Base-by-base conservation (phyloP, 73 alveolate genomes). In the Breviolum minutum region DNA sequence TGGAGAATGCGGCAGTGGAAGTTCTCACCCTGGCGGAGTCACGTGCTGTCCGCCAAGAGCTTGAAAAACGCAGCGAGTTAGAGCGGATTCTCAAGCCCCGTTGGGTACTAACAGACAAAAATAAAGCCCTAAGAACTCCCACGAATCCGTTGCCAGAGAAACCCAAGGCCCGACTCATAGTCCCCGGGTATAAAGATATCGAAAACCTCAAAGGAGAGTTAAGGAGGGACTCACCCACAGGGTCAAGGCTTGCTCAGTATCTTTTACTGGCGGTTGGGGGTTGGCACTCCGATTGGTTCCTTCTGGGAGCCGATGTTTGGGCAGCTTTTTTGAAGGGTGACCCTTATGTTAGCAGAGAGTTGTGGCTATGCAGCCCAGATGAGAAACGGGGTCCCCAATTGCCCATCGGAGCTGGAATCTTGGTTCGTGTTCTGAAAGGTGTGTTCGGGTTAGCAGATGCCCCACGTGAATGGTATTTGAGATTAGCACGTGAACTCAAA, bases 21-120 rank as follows among this genome's bases (percentile, higher is more conserved):
- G 92, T 60, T 60, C 73, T 82, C 24, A 19, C 54, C 4, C 8
- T 60, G 62, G 71, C 62, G 4, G 74, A 82, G 24, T 19, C 27
- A 30, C 62, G 73, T 20, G 74, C 74, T 8, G 54, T 82, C 19
- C 24, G 8, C 8, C 71, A 82, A 54, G 74, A 22, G 69, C 69
- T 80, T 27, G 32, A 80, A 69, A 24, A n/a, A 12, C 8, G 29
- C 8, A 69, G 68, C 29, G 68, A 80, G 69, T 5, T 8, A 4
- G 68, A 40, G 19, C 66, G 68, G 40, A 29, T 80, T 10, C 14
- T 80, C 70, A 24, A 26, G 5, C 95, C 95, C 8, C 85, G 95
- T 7, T 66, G 64, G 17, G 84, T 87, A 17, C 26, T 88, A 85
- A 68, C 85, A 10, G 95, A 88, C 29, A 88, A 88, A 60, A 88